Percentiles rank a stretch among this genome's conserved stretches.
These are phyloP conservation scores for Botrytis pseudocinerea DNA, from an alignment of 2,329 filamentous ascomycete species.

Conservation along the genomic window DNA sequence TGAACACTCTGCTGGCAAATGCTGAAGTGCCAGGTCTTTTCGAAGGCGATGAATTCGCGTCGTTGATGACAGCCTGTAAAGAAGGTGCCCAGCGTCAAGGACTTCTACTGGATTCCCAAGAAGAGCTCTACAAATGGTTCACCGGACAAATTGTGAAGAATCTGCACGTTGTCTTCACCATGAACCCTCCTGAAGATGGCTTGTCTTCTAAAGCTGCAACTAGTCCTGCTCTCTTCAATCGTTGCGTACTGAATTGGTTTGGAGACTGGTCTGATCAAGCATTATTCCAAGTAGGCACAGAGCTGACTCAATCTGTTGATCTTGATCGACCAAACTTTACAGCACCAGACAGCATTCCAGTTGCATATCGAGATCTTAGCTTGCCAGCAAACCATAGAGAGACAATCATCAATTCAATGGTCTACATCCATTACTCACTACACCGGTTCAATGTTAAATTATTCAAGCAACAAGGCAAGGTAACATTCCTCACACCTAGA, in stretches of 20 bases:
- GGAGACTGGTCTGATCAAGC: constrained; percentile 99
- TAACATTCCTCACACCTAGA: constrained; percentile 90
- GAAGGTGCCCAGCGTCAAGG: constrained; percentile 97
- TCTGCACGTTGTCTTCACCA: constrained; percentile 97
- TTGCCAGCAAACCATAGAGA: constrained; percentile 89
- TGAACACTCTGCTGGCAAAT: constrained; percentile 98
- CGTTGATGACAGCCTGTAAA: constrained; percentile 99
- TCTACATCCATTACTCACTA: constrained; percentile 95
- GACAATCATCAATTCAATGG: constrained; percentile 95
- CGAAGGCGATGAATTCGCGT: constrained; percentile 96
- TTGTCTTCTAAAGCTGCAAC: constrained; percentile 95
- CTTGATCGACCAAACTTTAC: constrained; percentile 83
- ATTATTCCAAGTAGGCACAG: constrained; percentile 93
- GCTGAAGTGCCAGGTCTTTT: constrained; percentile 99
- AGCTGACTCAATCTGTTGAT: constrained; percentile 95
- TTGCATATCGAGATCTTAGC: constrained; percentile 82
- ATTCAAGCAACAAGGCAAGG: constrained; percentile 86
- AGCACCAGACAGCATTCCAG: constrained; percentile 86
- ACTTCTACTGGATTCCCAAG: constrained; percentile 90
- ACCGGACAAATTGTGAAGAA: constrained; percentile 99
- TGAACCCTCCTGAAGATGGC: constrained; percentile 97
- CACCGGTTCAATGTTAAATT: constrained; percentile 86
- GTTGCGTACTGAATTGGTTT: constrained; percentile 99
- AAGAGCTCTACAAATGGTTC: constrained; percentile 99
- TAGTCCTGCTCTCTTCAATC: constrained; percentile 97